phyloP scores from a whole-genome alignment of 179 eudicot species.

The Corrigiola litoralis region DNA sequence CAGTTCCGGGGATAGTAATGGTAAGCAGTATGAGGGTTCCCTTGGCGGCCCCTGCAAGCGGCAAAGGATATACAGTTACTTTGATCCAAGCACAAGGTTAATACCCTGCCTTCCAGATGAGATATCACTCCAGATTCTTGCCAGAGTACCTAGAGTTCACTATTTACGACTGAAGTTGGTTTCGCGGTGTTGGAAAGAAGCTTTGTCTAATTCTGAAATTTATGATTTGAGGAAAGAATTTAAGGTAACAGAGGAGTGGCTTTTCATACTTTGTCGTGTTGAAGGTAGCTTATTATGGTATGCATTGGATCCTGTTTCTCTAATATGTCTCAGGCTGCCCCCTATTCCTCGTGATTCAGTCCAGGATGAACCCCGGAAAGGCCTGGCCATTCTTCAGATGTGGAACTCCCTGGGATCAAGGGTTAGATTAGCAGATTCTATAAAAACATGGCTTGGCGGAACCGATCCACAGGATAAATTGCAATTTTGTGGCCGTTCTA shows the following conservation, averaged over 20 bases:
- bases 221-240: constrained; percentile 70
- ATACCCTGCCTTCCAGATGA: constrained; percentile 92
- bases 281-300: constrained; percentile 59
- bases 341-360: constrained; percentile 52
- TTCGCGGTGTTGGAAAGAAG: constrained; percentile 76
- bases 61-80: constrained; percentile 47
- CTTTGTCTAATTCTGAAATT: constrained; percentile 56
- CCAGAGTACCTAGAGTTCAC: constrained; percentile 67
- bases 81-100: constrained; percentile 52
- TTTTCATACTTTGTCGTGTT: constrained; percentile 61
- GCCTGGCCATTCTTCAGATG: constrained; percentile 43
- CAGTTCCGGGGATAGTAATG: constrained; percentile 23
- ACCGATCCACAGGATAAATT: constrained; percentile 40
- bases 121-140: constrained; percentile 83
- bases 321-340: constrained; percentile 73
- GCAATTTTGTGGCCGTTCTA: constrained; percentile 80
- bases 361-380: constrained; percentile 44
- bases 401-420: constrained; percentile 63
- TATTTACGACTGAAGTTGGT: constrained; percentile 58
- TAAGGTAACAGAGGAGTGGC: constrained; percentile 74
- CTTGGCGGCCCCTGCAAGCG: constrained; percentile 50
- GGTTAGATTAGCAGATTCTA: constrained; percentile 53
- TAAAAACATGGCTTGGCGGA: constrained; percentile 77
- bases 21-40: constrained; percentile 29
- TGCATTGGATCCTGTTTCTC: constrained; percentile 77